Evolutionary conservation across 352 stramenopile species (phyloP), one percentile per base, ranked within the genome.

Genomic region (Phytophthora litchii): DNA sequence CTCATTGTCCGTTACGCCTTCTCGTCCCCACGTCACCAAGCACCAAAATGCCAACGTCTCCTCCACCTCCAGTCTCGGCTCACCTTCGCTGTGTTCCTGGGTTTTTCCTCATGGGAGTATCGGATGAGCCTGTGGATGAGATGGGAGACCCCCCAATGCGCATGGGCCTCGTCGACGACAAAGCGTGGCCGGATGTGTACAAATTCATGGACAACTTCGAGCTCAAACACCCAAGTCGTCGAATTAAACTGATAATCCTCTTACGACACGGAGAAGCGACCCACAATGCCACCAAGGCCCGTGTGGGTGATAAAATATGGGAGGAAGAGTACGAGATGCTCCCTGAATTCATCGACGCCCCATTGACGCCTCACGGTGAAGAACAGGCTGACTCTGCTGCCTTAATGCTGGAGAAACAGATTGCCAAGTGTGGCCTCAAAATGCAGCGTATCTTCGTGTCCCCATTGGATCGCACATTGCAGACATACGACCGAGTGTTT

Each of bases 361-460:
- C 73, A 2, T 59, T 91, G 17, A 91, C 82, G 0, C 37, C 38
- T 4, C 66, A 60, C 49, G 82, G 82, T 38, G 42, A 78, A 16
- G 40, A 66, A 23, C 74, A 86, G 13, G 66, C 74, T 3, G 52
- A 76, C 34, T 49, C 70, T 6, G 68, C 67, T 4, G 64, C 67
- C 7, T 43, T 38, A 16, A 76, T 80, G 64, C 66, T 86, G 4
- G 61, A 79, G 21, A 54, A 72, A 25, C 72, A 87, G 64, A 65
- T 84, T 23, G 36, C 42, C 27, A 68, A 77, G 38, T 74, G 65
- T 17, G 78, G 70, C 2, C 63, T 91, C 14, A 38, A 75, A 31
- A 37, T 91, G 16, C 72, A 91, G 57, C 69, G 68, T 16, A 63
- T 91, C 10, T 72, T 88, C 45, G 79, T 91, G 31, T 91, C 78